Conservation (phyloP, 2,329 filamentous ascomycete species). For the Hypoxylon sp. region DNA sequence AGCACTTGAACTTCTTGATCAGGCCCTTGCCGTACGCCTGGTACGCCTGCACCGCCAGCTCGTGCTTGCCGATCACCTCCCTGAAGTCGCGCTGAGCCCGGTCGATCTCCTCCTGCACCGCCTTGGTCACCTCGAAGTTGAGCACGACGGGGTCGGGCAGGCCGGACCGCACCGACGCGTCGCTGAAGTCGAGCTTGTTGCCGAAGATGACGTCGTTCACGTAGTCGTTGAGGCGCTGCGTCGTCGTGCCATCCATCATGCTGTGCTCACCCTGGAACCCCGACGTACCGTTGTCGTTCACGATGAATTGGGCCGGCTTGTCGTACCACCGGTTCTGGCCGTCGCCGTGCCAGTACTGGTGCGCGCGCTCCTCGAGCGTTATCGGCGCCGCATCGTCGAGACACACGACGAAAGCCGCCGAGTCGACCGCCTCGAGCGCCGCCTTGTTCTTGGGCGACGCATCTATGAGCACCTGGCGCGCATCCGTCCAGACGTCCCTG, state of each 20-base stretch:
- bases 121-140: slow-evolving; percentile 78
- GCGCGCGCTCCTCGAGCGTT: slow-evolving; percentile 93
- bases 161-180: slow-evolving; percentile 78
- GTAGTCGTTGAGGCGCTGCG: slow-evolving; percentile 95
- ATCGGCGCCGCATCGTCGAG: slow-evolving; percentile 91
- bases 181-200: slow-evolving; percentile 90
- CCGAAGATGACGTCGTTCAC: slow-evolving; percentile 90
- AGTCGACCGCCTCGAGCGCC: slow-evolving; percentile 82
- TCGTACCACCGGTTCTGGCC: slow-evolving; percentile 96
- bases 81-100: slow-evolving; percentile 81
- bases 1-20: slow-evolving; percentile 99
- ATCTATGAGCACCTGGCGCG: slow-evolving; percentile 76
- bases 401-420: slow-evolving; percentile 89
- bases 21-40: slow-evolving; percentile 97
- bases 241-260: slow-evolving; percentile 99
- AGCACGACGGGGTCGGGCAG: slow-evolving; percentile 82
- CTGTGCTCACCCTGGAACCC: slow-evolving; percentile 99
- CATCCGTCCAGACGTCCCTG: slow-evolving; percentile 90
- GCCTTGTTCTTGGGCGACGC: slow-evolving; percentile 82
- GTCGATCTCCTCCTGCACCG: slow-evolving; percentile 79
- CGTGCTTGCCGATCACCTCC: slow-evolving; percentile 82
- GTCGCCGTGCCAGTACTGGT: slow-evolving; percentile 98
- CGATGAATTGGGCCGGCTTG: slow-evolving; percentile 96
- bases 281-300: slow-evolving; percentile 97
- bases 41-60: slow-evolving; percentile 93